Evolutionary conservation across 2,329 filamentous ascomycete species (phyloP).

Genomic region (Clonostachys byssicola): DNA sequence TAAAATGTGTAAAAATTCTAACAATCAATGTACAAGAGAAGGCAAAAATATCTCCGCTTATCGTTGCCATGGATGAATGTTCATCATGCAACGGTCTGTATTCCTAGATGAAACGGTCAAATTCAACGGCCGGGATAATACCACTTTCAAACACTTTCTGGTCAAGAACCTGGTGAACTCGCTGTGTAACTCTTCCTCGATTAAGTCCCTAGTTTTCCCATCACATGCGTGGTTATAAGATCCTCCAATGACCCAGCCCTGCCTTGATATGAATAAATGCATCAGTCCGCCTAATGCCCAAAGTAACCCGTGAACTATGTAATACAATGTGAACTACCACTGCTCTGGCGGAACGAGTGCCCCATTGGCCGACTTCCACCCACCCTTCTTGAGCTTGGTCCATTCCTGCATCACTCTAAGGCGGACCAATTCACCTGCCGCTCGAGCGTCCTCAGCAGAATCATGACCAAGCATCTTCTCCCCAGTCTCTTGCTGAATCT

Average conservation of each 20-base stretch:
- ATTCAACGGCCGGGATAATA: too few species aligned
- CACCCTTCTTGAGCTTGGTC: constrained; percentile 59
- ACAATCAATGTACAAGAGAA: constrained; percentile 9
- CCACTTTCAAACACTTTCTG: too few species aligned
- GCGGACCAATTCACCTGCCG: constrained; percentile 81
- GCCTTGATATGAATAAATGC: too few species aligned
- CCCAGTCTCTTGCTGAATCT: constrained; percentile 70
- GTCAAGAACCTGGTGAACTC: too few species aligned
- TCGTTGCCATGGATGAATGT: constrained; percentile 9
- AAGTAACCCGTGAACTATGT: too few species aligned
- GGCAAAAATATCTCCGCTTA: constrained; percentile 24
- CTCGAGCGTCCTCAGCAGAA: constrained; percentile 84
- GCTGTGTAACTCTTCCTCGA: too few species aligned
- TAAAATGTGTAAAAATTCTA: constrained; percentile 15
- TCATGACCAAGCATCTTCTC: constrained; percentile 67
- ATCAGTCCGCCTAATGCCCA: too few species aligned
- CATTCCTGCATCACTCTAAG: constrained; percentile 68
- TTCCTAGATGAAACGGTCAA: constrained; percentile 16
- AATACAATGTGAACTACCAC: not conserved
- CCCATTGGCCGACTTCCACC: constrained; percentile 60
- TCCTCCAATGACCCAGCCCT: too few species aligned
- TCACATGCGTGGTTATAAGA: too few species aligned
- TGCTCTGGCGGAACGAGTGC: constrained; percentile 32
- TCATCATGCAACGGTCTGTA: constrained; percentile 23
- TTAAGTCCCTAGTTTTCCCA: too few species aligned